Evolutionary conservation across 805 yeast species (phyloP).

Genomic region (Wickerhamiella bombiphila): DNA sequence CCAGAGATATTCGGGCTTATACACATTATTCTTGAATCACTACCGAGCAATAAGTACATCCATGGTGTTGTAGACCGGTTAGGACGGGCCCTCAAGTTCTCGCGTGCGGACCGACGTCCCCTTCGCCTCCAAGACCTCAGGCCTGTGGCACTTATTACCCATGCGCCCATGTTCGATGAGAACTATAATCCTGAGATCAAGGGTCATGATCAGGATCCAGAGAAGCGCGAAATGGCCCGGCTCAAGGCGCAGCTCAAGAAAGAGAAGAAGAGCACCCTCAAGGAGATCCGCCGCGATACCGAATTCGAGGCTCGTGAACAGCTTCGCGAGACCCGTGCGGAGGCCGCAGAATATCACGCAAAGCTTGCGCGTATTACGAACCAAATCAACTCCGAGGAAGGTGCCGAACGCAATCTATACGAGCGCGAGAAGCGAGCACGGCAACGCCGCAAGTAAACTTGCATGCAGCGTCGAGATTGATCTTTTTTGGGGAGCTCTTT

Average conservation of each 20-base stretch:
- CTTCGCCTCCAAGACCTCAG: constrained; percentile 69
- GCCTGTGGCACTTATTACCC: constrained; percentile 70
- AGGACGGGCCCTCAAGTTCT: constrained; percentile 35
- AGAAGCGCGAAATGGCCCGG: constrained; percentile 70
- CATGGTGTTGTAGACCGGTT: constrained; percentile 27
- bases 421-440: constrained; percentile 73
- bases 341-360: constrained; percentile 66
- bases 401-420: constrained; percentile 84
- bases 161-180: constrained; percentile 86
- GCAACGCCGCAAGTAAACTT: too few relatives aligned
- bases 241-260: constrained; percentile 75
- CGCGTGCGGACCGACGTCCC: constrained; percentile 44
- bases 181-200: constrained; percentile 92
- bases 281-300: constrained; percentile 81
- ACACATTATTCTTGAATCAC: constrained; percentile 10
- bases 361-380: constrained; percentile 81
- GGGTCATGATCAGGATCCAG: constrained; percentile 71
- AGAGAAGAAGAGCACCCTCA: constrained; percentile 75
- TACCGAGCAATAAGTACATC: constrained; percentile 17
- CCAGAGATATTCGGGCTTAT: constrained; percentile 20
- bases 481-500: too few relatives aligned
- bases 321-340: constrained; percentile 59
- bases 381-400: constrained; percentile 83
- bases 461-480: too few relatives aligned
- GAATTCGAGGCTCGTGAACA: constrained; percentile 77